Conservation (phyloP, 1,139 yeast species). For the Blastobotrys indianensis region DNA sequence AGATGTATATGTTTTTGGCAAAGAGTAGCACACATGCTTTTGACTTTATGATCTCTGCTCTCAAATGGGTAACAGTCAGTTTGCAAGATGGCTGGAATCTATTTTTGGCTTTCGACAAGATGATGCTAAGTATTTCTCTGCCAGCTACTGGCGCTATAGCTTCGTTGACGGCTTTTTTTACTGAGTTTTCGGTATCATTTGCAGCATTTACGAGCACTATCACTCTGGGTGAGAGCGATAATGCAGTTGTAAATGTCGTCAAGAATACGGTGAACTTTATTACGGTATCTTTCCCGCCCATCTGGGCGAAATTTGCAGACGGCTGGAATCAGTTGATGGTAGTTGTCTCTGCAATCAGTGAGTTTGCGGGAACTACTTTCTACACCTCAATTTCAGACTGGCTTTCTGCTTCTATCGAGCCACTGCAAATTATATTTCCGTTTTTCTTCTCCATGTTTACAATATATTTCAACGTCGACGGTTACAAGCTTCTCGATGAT, state of each 20-base stretch:
- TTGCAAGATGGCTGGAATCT: not conserved
- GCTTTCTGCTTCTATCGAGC: not conserved
- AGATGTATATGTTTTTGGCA: not conserved
- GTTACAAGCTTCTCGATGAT: not conserved
- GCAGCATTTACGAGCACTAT: no score
- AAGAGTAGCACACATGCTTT: slow-evolving; percentile 1
- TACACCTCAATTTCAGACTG: no score
- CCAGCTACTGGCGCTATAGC: no score
- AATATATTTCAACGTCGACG: slow-evolving; percentile 5
- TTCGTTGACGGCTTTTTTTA: no score
- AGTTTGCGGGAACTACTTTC: no score
- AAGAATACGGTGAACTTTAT: not conserved
- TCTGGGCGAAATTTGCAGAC: not conserved
- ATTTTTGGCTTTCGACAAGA: not conserved
- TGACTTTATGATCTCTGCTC: not conserved
- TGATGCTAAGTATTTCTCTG: not conserved
- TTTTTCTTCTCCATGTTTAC: slow-evolving; percentile 1
- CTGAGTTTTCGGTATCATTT: no score
- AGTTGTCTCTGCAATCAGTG: no score
- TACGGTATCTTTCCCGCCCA: not conserved
- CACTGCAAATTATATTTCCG: not conserved
- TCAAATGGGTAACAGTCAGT: not conserved
- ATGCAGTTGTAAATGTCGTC: not conserved
- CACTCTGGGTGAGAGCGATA: not conserved
- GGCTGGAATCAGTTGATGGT: no score